Base-by-base conservation (phyloP, 2,329 filamentous ascomycete genomes). In the Malbranchea cinnamomea region DNA sequence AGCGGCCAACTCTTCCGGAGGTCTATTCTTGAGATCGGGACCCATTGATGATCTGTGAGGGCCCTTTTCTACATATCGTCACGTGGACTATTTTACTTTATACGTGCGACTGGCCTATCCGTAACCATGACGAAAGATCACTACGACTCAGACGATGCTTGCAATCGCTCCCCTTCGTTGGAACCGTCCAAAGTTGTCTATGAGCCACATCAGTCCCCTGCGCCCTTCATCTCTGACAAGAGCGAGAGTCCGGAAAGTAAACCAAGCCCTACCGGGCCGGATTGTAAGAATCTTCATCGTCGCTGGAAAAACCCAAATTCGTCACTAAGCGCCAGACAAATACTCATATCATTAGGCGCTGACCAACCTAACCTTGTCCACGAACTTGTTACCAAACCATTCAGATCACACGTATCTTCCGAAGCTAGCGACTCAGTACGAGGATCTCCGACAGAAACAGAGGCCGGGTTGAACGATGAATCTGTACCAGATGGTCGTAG, bases 291-390 rank as follows among this genome's bases (percentile, higher is more conserved):
- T 43, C 40, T 41, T 36, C 35, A 21, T 21, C 34, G 35, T 14
- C 46, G 33, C 12, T 14, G 34, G 23, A 35, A 40, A 37, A 41
- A 40, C 35, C 36, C 44, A 35, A 46, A 42, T 39, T 39, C 44
- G 30, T 48, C 48, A 37, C 68, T 68, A 47, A 71, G 68, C 43
- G 73, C 79, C 65, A 69, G 63, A 42, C 72, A 81, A 39, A 63
- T 87, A 51, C 65, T 87, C 38, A 56, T 60, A 34, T 62, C 65
- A 50, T 65, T 85, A 59, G 68, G 62, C 46, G 71, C 73, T 45
- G 71, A 72, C 46, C 62, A 62, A 41, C 72, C 68, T 29, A 74
- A 83, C 29, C 67, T 82, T 45, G 74, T 74, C 57, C 56, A 40
- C 48, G 32, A 37, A 18, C 22, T 25, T 18, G 26, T 23, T n/a